Base-by-base conservation (phyloP, 2,329 filamentous ascomycete genomes). In the Aspergillus tubingensis region DNA sequence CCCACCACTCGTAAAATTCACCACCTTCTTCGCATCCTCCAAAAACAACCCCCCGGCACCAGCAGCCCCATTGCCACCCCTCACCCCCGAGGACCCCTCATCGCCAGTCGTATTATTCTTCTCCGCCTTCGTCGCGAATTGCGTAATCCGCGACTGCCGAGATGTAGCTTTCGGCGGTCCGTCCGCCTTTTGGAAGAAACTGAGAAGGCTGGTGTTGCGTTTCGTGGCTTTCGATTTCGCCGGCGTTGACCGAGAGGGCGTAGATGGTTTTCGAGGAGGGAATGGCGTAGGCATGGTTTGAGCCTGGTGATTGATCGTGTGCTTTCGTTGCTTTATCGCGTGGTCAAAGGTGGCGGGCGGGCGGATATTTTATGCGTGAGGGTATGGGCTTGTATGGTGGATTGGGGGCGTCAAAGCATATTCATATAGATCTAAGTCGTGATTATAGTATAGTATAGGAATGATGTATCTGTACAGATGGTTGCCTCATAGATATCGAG, bases 121-220 rank as follows among this genome's bases (percentile, higher is more conserved):
- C 62, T 72, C 62, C 66, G 67, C 59, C 68, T 71, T 62, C 47
- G 70, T 60, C 23, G 74, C 65, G 61, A 75, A 78, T 23, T 79
- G 75, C 3, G 81, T 74, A 58, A 91, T 89, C 8, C 90, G 81
- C 19, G 81, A 79, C 58, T 87, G 76, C 23, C 66, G 72, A 27
- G 70, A 72, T 6, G 65, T 72, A 79, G 63, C 88, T 82, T 59
- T 83, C 78, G 55, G 75, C 0, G 76, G 76, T 11, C 84, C 83
- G 41, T 86, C 83, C 0, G 85, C 81, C 70, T 91, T 92, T 69
- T 90, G 87, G 72, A 92, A 92, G 74, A 91, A 92, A 64, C 77
- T 91, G 13, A 91, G 76, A 32, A 92, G 91, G 64, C 87, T 91
- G 6, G 82, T 80, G 67, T 91, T 91, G 39, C 65, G 64, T 58